Percentiles rank a stretch among this genome's conserved stretches.
These are phyloP conservation scores for Lepraria neglecta DNA, from an alignment of 495 filamentous ascomycete genomes.

Conservation along the genomic window DNA sequence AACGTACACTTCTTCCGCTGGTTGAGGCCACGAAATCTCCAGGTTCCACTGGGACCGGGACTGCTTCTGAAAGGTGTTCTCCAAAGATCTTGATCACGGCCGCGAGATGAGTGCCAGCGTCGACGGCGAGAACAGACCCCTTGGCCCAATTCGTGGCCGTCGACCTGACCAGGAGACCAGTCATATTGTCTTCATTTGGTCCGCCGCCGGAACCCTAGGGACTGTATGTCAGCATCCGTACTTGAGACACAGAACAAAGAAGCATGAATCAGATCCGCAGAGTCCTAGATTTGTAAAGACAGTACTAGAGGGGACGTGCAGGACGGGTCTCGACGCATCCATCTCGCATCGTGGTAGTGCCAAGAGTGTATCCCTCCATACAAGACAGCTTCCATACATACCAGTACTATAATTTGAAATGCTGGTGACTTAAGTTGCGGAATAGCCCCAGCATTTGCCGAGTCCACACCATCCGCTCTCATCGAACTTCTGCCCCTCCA, in stretches of 20 bases:
- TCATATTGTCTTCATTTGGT: conserved; percentile 81
- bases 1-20: neutral
- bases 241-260: conserved; percentile 28
- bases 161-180: conserved; percentile 81
- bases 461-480: conserved; percentile 24
- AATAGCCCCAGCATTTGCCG: conserved; percentile 23
- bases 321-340: conserved; percentile 12
- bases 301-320: conserved; percentile 5
- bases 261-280: conserved; percentile 7
- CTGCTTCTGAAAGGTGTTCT: conserved; percentile 37
- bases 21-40: conserved; percentile 4
- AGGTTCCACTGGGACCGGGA: conserved; percentile 3
- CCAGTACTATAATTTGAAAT: conserved; percentile 74
- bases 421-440: conserved; percentile 39
- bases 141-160: conserved; percentile 67
- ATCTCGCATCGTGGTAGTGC: neutral
- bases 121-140: conserved; percentile 78
- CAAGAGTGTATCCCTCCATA: neutral
- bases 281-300: neutral
- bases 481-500: conserved; percentile 22
- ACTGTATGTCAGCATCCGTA: conserved; percentile 27
- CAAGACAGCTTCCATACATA: conserved; percentile 39
- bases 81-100: conserved; percentile 71
- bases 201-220: conserved; percentile 82
- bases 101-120: conserved; percentile 84